Percentiles rank a stretch among this genome's conserved stretches.
These are phyloP conservation scores for Ceratocystis huliohia DNA, from an alignment of 2,329 filamentous ascomycete genomes.

Conservation along the genomic window DNA sequence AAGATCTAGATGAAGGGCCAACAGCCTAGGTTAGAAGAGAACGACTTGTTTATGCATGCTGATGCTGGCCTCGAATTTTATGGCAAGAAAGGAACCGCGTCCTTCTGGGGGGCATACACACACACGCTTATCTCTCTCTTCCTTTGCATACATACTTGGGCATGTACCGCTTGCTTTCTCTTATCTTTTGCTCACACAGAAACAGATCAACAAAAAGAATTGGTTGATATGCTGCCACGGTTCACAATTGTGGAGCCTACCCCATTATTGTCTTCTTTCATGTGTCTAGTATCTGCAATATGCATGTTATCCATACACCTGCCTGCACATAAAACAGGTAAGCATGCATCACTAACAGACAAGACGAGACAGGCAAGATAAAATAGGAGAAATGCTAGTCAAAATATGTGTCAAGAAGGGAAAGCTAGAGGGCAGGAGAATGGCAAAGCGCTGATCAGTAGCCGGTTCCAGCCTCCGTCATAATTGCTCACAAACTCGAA, in stretches of 20 bases:
- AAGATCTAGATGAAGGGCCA: background rate
- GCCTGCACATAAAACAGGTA: background rate
- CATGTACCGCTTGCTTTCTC: background rate
- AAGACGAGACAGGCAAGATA: background rate
- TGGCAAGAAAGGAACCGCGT: background rate
- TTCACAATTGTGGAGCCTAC: background rate
- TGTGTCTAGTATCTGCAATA: background rate
- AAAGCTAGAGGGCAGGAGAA: background rate
- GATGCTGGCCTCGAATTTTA: constrained; percentile 1
- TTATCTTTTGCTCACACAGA: background rate
- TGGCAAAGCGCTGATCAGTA: background rate
- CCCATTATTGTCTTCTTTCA: background rate
- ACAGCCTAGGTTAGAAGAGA: background rate
- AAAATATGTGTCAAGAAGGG: background rate
- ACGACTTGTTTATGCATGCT: background rate
- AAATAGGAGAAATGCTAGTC: background rate
- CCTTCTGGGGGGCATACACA: background rate
- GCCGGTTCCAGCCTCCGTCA: too few species aligned
- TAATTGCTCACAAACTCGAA: background rate
- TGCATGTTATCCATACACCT: background rate
- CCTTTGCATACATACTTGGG: background rate
- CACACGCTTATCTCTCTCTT: background rate
- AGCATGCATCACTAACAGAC: background rate
- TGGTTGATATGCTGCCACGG: constrained; percentile 14
- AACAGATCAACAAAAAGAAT: constrained; percentile 6